These are phyloP conservation scores for Alternaria longipes DNA, from an alignment of 2,329 filamentous ascomycete species.

Conservation along the genomic window DNA sequence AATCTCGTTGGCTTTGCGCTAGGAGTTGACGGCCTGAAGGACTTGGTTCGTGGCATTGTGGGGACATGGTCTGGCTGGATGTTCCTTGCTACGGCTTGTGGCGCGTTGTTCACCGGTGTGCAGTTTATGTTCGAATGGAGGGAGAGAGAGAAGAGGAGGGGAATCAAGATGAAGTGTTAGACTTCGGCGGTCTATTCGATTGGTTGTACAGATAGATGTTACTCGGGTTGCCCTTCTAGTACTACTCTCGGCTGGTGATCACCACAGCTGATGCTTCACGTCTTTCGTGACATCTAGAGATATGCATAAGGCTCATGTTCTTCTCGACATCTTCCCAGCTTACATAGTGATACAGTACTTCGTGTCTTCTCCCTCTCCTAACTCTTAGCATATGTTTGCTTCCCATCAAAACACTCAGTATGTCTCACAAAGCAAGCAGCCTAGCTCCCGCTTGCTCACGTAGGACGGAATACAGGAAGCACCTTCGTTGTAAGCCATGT, in stretches of 20 bases:
- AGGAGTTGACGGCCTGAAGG: constrained; percentile 85
- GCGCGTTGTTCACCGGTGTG: constrained; percentile 80
- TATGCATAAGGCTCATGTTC: not conserved
- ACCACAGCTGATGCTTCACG: not conserved
- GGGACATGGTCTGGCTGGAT: constrained; percentile 76
- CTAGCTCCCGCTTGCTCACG: not conserved
- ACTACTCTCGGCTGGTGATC: not conserved
- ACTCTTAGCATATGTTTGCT: not conserved
- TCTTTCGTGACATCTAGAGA: not conserved
- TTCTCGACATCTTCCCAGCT: not conserved
- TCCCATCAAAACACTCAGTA: not conserved
- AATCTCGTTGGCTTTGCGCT: constrained; percentile 96
- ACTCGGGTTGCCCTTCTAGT: not conserved
- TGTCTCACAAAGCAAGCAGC: not conserved
- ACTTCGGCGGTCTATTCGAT: not conserved
- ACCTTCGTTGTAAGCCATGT: not conserved
- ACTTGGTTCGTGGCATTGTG: constrained; percentile 77
- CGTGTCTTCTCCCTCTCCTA: too few relatives aligned
- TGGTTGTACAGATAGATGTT: not conserved
- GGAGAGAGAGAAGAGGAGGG: constrained; percentile 82
- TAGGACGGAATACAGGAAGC: not conserved
- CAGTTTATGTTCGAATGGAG: constrained; percentile 98
- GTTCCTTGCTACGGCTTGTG: constrained; percentile 77
- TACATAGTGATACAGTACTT: not conserved
- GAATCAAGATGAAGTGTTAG: constrained; percentile 84